These are phyloP conservation scores for Phytophthora constricta DNA, from an alignment of 352 stramenopile species.

Conservation along the genomic window DNA sequence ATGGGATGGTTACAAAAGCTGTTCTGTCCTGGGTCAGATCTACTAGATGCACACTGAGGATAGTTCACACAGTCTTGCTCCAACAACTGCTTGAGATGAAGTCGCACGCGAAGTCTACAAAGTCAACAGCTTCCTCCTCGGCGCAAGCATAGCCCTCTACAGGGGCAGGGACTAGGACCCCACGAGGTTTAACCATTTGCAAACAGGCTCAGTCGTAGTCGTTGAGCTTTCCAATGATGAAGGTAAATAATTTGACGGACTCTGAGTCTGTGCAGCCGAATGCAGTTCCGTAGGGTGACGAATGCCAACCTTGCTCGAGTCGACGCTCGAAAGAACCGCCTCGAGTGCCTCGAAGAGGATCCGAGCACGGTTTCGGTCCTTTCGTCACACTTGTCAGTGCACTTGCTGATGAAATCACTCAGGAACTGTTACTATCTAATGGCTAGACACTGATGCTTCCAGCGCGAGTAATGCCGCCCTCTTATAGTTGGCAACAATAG, in stretches of 20 bases:
- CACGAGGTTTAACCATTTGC: constrained; percentile 43
- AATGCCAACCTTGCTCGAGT: constrained; percentile 16
- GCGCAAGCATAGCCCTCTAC: constrained; percentile 31
- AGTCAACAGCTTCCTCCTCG: constrained; percentile 31
- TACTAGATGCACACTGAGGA: no score
- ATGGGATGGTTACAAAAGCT: not conserved
- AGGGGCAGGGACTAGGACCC: constrained; percentile 10
- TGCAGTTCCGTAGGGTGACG: constrained; percentile 25
- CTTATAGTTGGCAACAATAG: constrained; percentile 64
- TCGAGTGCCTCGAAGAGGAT: constrained; percentile 71
- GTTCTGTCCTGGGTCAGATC: constrained; percentile 33
- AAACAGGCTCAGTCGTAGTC: constrained; percentile 39
- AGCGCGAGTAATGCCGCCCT: constrained; percentile 51
- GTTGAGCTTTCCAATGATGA: constrained; percentile 22
- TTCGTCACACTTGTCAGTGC: constrained; percentile 77
- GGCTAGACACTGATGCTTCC: constrained; percentile 89
- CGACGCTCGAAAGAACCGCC: constrained; percentile 17
- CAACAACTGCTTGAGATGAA: constrained; percentile 56
- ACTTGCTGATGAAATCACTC: constrained; percentile 61
- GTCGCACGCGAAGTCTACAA: constrained; percentile 43
- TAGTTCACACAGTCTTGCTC: constrained; percentile 26
- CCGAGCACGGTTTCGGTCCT: constrained; percentile 66
- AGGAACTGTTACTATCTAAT: constrained; percentile 89
- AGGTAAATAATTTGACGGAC: constrained; percentile 32
- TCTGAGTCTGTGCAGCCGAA: constrained; percentile 31